These are phyloP conservation scores for Quambalaria eucalypti DNA, from an alignment of 1,284 basidiomycete species.

Conservation along the genomic window DNA sequence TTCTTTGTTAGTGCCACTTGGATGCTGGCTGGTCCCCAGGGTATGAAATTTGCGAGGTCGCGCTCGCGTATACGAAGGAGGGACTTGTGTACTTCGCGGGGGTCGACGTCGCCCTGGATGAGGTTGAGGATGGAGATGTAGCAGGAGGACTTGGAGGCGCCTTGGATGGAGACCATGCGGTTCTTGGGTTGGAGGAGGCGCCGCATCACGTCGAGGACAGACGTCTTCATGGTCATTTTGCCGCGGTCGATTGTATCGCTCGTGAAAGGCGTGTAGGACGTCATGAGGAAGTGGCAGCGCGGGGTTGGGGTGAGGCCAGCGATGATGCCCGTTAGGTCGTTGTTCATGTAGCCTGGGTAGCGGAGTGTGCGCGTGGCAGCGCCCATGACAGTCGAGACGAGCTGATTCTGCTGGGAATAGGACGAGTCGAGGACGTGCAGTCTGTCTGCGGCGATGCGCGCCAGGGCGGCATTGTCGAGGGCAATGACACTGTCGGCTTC, in stretches of 20 bases:
- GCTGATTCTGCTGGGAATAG: slow-evolving; percentile 58
- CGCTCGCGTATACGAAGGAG: slow-evolving; percentile 89
- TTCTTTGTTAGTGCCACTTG: slow-evolving; percentile 90
- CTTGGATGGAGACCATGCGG: slow-evolving; percentile 85
- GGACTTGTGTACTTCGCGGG: slow-evolving; percentile 96
- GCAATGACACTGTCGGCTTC: slow-evolving; percentile 97
- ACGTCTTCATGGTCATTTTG: slow-evolving; percentile 45
- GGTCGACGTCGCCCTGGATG: slow-evolving; percentile 93
- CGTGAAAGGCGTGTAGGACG: slow-evolving; percentile 98
- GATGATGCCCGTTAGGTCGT: slow-evolving; percentile 89
- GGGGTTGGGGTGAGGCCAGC: slow-evolving; percentile 95
- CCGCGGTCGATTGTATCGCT: slow-evolving; percentile 57
- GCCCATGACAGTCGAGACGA: slow-evolving; percentile 50
- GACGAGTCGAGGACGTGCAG: slow-evolving; percentile 81
- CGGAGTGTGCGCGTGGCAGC: slow-evolving; percentile 93
- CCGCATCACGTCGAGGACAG: slow-evolving; percentile 90
- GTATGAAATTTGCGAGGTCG: slow-evolving; percentile 93
- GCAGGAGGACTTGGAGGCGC: slow-evolving; percentile 39
- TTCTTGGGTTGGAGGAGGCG: slow-evolving; percentile 95
- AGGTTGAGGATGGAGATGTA: slow-evolving; percentile 98
- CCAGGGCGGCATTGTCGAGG: slow-evolving; percentile 87
- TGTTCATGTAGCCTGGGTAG: slow-evolving; percentile 99
- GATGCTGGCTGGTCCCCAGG: slow-evolving; percentile 97
- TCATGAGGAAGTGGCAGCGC: slow-evolving; percentile 98
- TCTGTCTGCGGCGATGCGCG: slow-evolving; percentile 81